Evolutionary conservation across 306 rosid genomes (phyloP).

Genomic region (Lathyrus oleraceus): DNA sequence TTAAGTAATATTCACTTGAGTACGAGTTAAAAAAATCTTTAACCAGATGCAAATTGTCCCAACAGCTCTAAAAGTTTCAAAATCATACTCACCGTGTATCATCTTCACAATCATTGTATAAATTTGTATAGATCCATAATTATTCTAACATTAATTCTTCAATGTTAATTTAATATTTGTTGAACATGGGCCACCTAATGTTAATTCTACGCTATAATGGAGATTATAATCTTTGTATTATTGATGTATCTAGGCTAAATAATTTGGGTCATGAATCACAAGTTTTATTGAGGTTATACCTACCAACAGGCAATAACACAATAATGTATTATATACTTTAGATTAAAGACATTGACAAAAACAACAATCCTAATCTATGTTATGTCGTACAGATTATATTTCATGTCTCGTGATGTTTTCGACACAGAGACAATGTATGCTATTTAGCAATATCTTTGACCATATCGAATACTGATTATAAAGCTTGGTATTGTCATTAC

Average conservation of each 20-base stretch:
- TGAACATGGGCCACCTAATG: not conserved
- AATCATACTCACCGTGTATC: not conserved
- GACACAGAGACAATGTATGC: slow-evolving; percentile 7
- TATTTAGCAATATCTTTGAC: slow-evolving; percentile 2
- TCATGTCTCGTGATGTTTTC: not conserved
- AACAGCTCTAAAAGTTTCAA: slow-evolving; percentile 2
- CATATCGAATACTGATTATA: not conserved
- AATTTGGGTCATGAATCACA: slow-evolving; percentile 7
- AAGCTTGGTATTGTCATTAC: not conserved
- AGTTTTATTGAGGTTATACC: not conserved
- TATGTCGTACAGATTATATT: not conserved
- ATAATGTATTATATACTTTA: not conserved
- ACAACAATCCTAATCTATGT: not conserved
- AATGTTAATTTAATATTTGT: not conserved
- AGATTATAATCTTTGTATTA: not conserved
- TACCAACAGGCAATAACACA: slow-evolving; percentile 4
- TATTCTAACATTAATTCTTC: not conserved
- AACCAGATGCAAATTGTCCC: not conserved
- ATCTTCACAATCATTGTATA: not conserved
- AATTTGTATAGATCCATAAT: slow-evolving; percentile 5
- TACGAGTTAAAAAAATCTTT: too few species aligned
- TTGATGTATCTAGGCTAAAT: slow-evolving; percentile 1
- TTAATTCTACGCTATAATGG: not conserved
- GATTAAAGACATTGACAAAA: not conserved
- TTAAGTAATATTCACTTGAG: too few species aligned